Percentiles rank a stretch among this genome's conserved stretches.
phyloP scores from a whole-genome alignment of 495 filamentous ascomycete genomes.

The Aspergillus asperescens region DNA sequence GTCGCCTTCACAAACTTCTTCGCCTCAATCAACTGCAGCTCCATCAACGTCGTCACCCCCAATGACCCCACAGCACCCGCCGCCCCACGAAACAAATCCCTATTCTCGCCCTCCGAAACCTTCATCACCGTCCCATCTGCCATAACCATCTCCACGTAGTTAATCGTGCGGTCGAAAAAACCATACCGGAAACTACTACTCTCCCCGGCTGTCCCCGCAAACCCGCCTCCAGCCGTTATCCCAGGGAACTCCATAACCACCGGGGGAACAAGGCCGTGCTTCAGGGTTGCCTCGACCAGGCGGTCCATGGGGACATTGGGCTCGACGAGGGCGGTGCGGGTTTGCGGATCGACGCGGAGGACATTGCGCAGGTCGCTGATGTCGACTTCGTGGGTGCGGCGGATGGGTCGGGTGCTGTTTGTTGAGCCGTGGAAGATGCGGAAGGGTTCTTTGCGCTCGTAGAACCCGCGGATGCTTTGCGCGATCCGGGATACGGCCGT shows the following conservation, averaged over 20 bases:
- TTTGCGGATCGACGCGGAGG: constrained; percentile 42
- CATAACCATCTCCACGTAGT: constrained; percentile 50
- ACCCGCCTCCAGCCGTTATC: constrained; percentile 54
- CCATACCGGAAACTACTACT: constrained; percentile 53
- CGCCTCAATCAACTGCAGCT: constrained; percentile 46
- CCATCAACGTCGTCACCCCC: constrained; percentile 49
- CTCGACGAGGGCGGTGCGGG: constrained; percentile 44
- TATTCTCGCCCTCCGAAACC: constrained; percentile 27
- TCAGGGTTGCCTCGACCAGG: constrained; percentile 39
- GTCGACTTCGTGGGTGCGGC: constrained; percentile 46
- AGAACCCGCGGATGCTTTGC: constrained; percentile 45
- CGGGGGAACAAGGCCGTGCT: constrained; percentile 42
- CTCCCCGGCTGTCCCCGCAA: constrained; percentile 51
- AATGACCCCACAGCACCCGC: constrained; percentile 49
- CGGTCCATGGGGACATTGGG: constrained; percentile 51
- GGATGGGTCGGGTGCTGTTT: constrained; percentile 61
- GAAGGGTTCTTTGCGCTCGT: constrained; percentile 55
- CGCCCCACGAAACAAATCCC: constrained; percentile 50
- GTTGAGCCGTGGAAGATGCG: constrained; percentile 76
- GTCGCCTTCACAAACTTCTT: constrained; percentile 45
- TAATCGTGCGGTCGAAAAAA: constrained; percentile 50
- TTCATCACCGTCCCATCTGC: constrained; percentile 46
- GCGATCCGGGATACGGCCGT: constrained; percentile 15
- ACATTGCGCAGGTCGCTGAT: constrained; percentile 50
- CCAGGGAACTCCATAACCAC: constrained; percentile 57